These are phyloP conservation scores for Alternaria sp. DNA, from an alignment of 2,329 filamentous ascomycete species.

Conservation along the genomic window DNA sequence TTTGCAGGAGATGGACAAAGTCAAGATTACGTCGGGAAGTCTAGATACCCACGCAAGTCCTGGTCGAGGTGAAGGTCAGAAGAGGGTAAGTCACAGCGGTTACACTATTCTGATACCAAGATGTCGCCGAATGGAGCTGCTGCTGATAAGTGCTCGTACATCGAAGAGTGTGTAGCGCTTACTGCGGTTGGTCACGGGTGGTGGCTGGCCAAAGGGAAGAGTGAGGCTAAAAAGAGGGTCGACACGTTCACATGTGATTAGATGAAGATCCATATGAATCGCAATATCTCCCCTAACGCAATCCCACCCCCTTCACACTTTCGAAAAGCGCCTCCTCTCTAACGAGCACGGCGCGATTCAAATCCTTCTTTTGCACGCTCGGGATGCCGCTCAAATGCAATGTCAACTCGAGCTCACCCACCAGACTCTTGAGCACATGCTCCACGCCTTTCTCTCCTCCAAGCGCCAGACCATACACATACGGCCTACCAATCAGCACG, in stretches of 20 bases:
- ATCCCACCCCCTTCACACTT: slow-evolving; percentile 20
- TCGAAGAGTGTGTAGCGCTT: neutral
- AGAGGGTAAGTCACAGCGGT: neutral
- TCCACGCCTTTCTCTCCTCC: slow-evolving; percentile 63
- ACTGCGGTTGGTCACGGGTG: neutral
- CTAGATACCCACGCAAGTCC: neutral
- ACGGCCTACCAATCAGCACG: slow-evolving; percentile 46
- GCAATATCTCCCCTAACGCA: slow-evolving; percentile 7
- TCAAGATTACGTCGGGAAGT: neutral
- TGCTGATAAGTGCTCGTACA: neutral
- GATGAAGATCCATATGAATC: neutral
- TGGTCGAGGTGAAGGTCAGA: neutral
- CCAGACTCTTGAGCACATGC: slow-evolving; percentile 32
- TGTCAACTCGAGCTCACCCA: slow-evolving; percentile 32
- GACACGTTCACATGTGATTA: neutral
- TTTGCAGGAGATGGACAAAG: neutral
- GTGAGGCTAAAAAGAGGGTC: neutral
- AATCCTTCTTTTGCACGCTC: slow-evolving; percentile 23
- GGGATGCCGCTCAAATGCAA: slow-evolving; percentile 33
- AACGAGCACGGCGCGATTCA: slow-evolving; percentile 28
- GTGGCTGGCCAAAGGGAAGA: neutral
- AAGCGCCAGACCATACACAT: slow-evolving; percentile 64
- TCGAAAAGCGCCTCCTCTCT: slow-evolving; percentile 30
- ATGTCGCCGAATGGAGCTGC: neutral
- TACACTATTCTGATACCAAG: neutral